Evolutionary conservation across 2,329 filamentous ascomycete species (phyloP), one percentile per base, ranked within the genome.

Genomic region (Zymoseptoria brevis): DNA sequence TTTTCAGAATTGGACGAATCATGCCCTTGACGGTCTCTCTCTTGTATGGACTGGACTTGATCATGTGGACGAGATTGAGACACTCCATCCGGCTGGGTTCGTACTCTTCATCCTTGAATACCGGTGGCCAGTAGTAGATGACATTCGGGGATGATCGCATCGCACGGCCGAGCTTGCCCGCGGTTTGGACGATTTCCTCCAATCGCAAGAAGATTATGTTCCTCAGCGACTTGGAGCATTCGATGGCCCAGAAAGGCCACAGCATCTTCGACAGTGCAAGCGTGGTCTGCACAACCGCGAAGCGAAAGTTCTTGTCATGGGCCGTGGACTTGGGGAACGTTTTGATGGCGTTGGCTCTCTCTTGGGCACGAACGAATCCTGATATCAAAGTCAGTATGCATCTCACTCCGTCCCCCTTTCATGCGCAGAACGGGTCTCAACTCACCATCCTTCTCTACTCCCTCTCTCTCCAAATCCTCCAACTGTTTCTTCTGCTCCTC

Each of bases 381-480:
- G 52, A 9, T 8, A 54, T 9, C 19, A 21, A n/a, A 19, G 50
- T 66, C 50, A 66, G 57, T 53, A 45, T 16, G 22, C 19, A 22
- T n/a, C 8, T 22, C 8, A 16, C 30, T n/a, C 21, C 19, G 7
- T 8, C 21, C 30, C 19, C 4, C 8, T 16, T 45, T 11, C 35
- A n/a, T n/a, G n/a, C n/a, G n/a, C n/a, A n/a, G n/a, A 16, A n/a
- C 13, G 13, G 5, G n/a, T 45, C 35, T 45, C 35, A 3, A 55
- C 66, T 57, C 52, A 72, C 70, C 76, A 74, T 78, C 71, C 71
- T 74, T 57, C 67, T 71, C 71, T n/a, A 71, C 69, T 51, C 73
- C 67, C 8, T 8, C 19, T 29, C 72, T 64, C 57, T 79, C 73
- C 64, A 73, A 72, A 55, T 73, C 56, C 50, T 75, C 67, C 55